These are phyloP conservation scores for Diphasiastrum complanatum DNA, from an alignment of 83 land plant species.

Conservation along the genomic window DNA sequence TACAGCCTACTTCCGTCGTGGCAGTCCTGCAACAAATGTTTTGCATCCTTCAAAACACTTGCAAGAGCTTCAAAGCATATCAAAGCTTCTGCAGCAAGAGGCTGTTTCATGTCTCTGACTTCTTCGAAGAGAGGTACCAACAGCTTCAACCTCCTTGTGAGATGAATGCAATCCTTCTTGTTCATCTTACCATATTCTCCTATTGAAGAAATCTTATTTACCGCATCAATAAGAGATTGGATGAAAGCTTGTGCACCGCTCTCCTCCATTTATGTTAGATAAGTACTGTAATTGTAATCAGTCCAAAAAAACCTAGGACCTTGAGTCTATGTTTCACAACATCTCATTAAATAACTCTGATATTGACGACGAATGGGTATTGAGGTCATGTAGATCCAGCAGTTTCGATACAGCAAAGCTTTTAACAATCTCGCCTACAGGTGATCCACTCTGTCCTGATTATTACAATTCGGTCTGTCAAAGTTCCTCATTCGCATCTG, in stretches of 20 bases:
- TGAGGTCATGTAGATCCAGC: too few species aligned
- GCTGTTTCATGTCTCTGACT: neutral
- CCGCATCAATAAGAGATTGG: constrained; percentile 1
- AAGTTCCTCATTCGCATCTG: too few species aligned
- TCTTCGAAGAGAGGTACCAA: constrained; percentile 11
- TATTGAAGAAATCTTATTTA: constrained; percentile 6
- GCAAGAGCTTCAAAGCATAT: neutral
- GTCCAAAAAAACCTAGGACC: too few species aligned
- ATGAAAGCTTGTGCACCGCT: neutral
- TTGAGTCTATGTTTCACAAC: too few species aligned
- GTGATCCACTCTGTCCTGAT: too few species aligned
- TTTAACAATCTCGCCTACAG: too few species aligned
- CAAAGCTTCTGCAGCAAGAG: neutral
- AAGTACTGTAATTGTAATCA: too few species aligned
- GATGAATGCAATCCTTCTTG: neutral
- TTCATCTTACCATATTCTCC: constrained; percentile 1
- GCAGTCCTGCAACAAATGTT: neutral
- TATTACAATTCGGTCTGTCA: too few species aligned
- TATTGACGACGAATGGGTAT: too few species aligned
- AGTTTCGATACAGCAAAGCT: too few species aligned
- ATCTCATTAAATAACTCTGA: too few species aligned
- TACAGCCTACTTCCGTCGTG: constrained; percentile 9
- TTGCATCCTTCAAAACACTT: neutral
- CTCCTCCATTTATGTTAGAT: neutral
- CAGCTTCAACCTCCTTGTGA: constrained; percentile 2